Base-by-base conservation (phyloP, 1,139 yeast species). In the Saccharomyces hybrid region DNA sequence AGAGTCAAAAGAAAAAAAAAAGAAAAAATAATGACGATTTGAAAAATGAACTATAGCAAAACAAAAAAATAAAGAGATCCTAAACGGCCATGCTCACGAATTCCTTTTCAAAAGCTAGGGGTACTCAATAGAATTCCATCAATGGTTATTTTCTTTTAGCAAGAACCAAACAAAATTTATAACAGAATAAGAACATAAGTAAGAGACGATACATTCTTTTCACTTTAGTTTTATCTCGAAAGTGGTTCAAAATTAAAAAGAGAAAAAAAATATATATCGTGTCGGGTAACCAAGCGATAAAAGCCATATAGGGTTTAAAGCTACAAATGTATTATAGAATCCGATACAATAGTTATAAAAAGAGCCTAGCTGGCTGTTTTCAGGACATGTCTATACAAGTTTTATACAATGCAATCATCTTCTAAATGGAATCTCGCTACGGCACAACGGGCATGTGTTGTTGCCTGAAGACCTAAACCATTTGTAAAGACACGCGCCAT, bases 391-490 rank as follows among this genome's bases (percentile, higher is more conserved):
- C 34, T 31, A 31, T 31, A 31, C 6, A 4, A 31, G 34, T 3
- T 38, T 34, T 28, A 19, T 21, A 32, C 28, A 11, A 51, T 9
- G 38, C 9, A 48, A 1, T 34, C 53, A 67, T 53, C 62, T 61
- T 53, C 77, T 70, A 61, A 84, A 84, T 55, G 81, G 81, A 65
- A 88, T 86, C 44, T 84, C 81, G 14, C 89, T 75, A 68, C 99
- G 84, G 73, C 99, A 93, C 65, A 93, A 76, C 47, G 99, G 99
- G 75, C 99, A 93, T 1, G 96, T 86, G 62, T 89, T 86, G 55
- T 88, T 80, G 49, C 95, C 95, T 14, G 96, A 88, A 63, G 96
- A 89, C 75, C 89, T 89, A 73, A 93, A 93, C 99, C 99, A 93
- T 70, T 91, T 88, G 76, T 89, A 91, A 55, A 93, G 77, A 77